Base-by-base conservation (phyloP, 2,329 filamentous ascomycete species). In the Nemania diffusa region DNA sequence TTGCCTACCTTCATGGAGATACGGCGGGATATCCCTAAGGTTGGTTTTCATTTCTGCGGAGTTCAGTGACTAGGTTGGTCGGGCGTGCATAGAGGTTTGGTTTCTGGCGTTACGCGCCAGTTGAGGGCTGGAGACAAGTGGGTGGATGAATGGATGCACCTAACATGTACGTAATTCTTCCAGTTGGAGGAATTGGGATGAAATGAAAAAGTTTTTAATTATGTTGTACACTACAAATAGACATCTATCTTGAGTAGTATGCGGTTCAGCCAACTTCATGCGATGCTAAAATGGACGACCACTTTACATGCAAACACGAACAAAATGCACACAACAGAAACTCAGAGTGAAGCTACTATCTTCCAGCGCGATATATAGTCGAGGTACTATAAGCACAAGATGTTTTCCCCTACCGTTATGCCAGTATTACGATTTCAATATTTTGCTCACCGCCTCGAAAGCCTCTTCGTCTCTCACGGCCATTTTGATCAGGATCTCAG, bases 401-500 rank as follows among this genome's bases (percentile, higher is more conserved):
- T n/a, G 20, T 32, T 13, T 5, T 29, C 3, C 17, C 27, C 15
- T 20, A 24, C 6, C 20, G n/a, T 27, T 5, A 27, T 5, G 17
- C 48, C 29, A 4, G 15, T 34, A 27, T 52, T 15, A 65, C 34
- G 46, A 55, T 27, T 40, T 17, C 55, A 65, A 27, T 2, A 60
- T 57, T 24, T 8, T 52, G 29, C 26, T 50, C 8, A 71, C 42
- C 1, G 22, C 51, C 15, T 67, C 46, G 20, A 50, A 67, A 2
- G 61, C 17, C 22, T 27, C 42, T 1, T 63, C 40, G 7, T 69
- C 58, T 44, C 34, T 57, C 3, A 62, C 2, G 1, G 67, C 58
- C 57, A 65, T 65, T 20, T 64, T 69, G 26, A 71, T 61, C 5
- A 69, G 26, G 1, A 71, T 58, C 51, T 71, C 69, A 22, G 40